Conservation (phyloP, 495 filamentous ascomycete genomes). For the Astrothelium subdiscretum region DNA sequence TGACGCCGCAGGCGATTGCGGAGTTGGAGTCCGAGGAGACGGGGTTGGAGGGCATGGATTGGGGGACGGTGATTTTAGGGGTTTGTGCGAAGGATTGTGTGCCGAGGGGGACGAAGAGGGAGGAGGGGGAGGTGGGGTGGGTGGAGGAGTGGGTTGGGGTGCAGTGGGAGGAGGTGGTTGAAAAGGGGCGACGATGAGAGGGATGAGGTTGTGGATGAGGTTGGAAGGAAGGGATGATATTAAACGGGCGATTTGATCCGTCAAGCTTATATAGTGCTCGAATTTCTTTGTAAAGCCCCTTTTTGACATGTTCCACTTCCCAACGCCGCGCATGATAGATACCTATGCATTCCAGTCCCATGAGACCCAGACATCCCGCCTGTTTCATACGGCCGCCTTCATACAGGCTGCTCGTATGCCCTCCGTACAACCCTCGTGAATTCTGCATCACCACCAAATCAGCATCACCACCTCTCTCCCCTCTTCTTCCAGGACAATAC, state of each 20-base stretch:
- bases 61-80: constrained; percentile 88
- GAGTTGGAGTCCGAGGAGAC: constrained; percentile 74
- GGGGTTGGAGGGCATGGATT: constrained; percentile 89
- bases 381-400: constrained; percentile 3
- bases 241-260: background rate
- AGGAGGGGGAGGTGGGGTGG: constrained; percentile 47
- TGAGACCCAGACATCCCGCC: background rate
- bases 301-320: background rate
- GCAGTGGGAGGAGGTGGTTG: constrained; percentile 75
- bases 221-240: background rate
- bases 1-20: constrained; percentile 80
- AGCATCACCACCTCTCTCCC: background rate
- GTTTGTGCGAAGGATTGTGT: constrained; percentile 68
- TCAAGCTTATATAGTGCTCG: background rate
- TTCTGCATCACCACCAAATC: constrained; percentile 32
- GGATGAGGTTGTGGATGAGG: background rate
- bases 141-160: constrained; percentile 93
- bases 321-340: background rate
- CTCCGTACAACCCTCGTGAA: constrained; percentile 69
- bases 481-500: constrained; percentile 12
- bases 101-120: constrained; percentile 35
- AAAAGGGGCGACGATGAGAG: background rate
- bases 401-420: constrained; percentile 79
- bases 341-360: background rate
- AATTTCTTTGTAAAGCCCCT: background rate